These are phyloP conservation scores for Dictyostelium intermedium DNA, from an alignment of 78 protist species.

Conservation along the genomic window DNA sequence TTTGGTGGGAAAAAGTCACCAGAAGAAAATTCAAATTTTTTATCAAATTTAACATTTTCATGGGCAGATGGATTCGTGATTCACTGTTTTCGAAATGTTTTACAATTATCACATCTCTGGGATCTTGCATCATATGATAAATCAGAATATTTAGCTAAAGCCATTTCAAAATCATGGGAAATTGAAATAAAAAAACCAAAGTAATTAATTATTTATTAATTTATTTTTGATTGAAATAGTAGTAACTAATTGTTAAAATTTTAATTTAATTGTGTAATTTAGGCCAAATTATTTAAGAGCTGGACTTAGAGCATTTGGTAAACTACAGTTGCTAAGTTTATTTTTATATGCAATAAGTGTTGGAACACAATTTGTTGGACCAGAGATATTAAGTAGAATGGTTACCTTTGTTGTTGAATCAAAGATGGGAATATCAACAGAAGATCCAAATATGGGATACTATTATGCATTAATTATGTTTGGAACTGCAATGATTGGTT, in stretches of 20 bases:
- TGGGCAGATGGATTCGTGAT: conserved; percentile 61
- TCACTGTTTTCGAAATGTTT: conserved; percentile 55
- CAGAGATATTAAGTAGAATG: conserved; percentile 39
- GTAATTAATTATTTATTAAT: neutral
- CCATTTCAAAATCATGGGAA: conserved; percentile 32
- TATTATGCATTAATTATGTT: conserved; percentile 57
- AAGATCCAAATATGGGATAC: conserved; percentile 72
- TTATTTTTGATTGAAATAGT: no score
- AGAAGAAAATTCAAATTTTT: conserved; percentile 29
- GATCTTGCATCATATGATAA: conserved; percentile 58
- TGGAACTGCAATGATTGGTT: conserved; percentile 73
- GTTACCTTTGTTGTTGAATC: conserved; percentile 9
- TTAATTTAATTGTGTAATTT: neutral
- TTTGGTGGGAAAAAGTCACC: conserved; percentile 24
- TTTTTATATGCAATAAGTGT: conserved; percentile 40
- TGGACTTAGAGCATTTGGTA: conserved; percentile 60
- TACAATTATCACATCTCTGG: conserved; percentile 38
- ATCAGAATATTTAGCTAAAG: neutral
- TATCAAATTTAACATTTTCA: conserved; percentile 10
- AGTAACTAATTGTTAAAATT: no score
- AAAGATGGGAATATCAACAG: neutral
- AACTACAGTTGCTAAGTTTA: conserved; percentile 16
- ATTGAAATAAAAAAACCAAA: conserved; percentile 13
- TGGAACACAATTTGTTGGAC: conserved; percentile 71
- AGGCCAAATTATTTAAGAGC: conserved; percentile 48